Evolutionary conservation across 345 rosid genomes (phyloP).

Genomic region (Viola odorata): DNA sequence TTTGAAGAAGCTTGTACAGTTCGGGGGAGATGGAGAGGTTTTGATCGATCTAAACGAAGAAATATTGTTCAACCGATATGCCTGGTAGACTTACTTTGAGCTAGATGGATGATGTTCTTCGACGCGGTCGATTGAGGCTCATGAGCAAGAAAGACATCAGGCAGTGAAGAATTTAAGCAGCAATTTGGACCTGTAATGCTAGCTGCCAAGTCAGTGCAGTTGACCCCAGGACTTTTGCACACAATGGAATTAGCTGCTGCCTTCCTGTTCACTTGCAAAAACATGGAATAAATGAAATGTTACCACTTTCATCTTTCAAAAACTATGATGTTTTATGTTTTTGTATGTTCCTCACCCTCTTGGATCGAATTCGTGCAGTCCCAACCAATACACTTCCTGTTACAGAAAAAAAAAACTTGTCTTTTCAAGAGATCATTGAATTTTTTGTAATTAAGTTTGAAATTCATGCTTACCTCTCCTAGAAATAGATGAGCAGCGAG

Average conservation of each 20-base stretch:
- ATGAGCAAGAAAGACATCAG: constrained; percentile 15
- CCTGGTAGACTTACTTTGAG: constrained; percentile 31
- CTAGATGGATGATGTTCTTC: constrained; percentile 35
- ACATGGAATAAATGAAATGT: not conserved
- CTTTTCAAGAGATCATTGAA: not conserved
- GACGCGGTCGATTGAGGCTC: constrained; percentile 35
- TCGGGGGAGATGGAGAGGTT: too few species aligned
- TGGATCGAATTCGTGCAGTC: constrained; percentile 33
- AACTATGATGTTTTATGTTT: not conserved
- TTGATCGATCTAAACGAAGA: too few species aligned
- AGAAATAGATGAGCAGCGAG: constrained; percentile 28
- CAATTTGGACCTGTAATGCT: constrained; percentile 37
- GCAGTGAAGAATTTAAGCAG: constrained; percentile 28
- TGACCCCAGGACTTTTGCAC: constrained; percentile 16
- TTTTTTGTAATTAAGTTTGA: not conserved
- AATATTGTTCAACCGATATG: too few species aligned
- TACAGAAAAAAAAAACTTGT: not conserved
- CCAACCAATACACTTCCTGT: constrained; percentile 40
- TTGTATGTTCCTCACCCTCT: constrained; percentile 22
- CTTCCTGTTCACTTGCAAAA: constrained; percentile 18
- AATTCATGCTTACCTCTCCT: constrained; percentile 18
- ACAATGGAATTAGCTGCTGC: constrained; percentile 18
- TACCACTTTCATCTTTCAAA: not conserved
- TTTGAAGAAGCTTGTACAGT: too few species aligned
- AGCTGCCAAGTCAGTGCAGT: constrained; percentile 24